These are phyloP conservation scores for Lodderomyces theae DNA, from an alignment of 1,139 yeast species.

Conservation along the genomic window DNA sequence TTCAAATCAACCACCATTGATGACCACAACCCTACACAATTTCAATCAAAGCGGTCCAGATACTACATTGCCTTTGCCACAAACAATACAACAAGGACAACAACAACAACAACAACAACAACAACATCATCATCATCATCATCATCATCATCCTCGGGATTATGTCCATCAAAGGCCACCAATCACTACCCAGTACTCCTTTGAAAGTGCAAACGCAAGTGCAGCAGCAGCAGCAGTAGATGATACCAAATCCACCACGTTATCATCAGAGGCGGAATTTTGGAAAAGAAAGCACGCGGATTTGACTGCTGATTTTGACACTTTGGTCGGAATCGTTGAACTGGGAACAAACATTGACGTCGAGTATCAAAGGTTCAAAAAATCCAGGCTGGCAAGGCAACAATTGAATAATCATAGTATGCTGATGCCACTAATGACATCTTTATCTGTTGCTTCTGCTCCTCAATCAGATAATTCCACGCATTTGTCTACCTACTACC, in stretches of 20 bases:
- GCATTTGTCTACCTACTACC: background rate
- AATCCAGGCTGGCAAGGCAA: background rate
- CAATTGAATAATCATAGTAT: background rate
- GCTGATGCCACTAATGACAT: too few relatives aligned
- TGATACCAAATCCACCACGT: too few relatives aligned
- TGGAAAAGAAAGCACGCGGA: background rate
- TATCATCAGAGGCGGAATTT: background rate
- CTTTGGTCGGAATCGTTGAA: background rate
- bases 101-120: too few relatives aligned
- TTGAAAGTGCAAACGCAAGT: background rate
- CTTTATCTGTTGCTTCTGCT: background rate
- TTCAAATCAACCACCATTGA: background rate
- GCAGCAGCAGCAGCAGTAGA: background rate
- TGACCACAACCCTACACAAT: background rate
- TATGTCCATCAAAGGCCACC: conserved; percentile 1
- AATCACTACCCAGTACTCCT: background rate
- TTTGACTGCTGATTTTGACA: background rate
- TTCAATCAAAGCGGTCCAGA: background rate
- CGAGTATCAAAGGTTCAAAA: background rate
- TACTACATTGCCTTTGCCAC: background rate
- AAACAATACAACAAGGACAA: background rate
- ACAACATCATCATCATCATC: too few relatives aligned
- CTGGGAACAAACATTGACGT: background rate
- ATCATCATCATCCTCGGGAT: background rate
- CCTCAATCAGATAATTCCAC: background rate